Percentiles rank a stretch among this genome's conserved stretches.
phyloP scores from a whole-genome alignment of 1,284 basidiomycete genomes.

The Agroathelia rolfsii region DNA sequence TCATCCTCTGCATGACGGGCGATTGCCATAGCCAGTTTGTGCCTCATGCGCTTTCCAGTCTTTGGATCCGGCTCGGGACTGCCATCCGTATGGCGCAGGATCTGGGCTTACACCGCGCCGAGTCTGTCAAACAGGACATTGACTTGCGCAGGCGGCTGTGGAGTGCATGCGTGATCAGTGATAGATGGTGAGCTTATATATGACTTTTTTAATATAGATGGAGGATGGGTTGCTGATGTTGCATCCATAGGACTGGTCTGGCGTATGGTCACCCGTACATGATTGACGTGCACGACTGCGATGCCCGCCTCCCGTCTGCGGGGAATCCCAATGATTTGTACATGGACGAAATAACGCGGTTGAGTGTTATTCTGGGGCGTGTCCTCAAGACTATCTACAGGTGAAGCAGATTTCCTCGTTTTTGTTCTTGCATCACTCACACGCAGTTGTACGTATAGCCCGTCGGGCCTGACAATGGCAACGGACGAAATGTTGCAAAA shows the following conservation, averaged over 20 bases:
- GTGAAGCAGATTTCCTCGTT: conserved; percentile 25
- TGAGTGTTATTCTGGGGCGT: conserved; percentile 80
- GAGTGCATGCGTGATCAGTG: conserved; percentile 85
- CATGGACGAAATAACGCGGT: conserved; percentile 78
- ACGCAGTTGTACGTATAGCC: conserved; percentile 34
- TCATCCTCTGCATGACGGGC: conserved; percentile 75
- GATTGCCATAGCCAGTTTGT: conserved; percentile 76
- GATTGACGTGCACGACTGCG: conserved; percentile 91
- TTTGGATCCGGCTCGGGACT: conserved; percentile 68
- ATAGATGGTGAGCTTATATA: conserved; percentile 62
- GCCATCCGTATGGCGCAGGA: conserved; percentile 93
- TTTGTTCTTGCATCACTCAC: conserved; percentile 7
- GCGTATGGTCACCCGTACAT: conserved; percentile 82
- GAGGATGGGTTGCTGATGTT: conserved; percentile 9
- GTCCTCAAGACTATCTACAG: conserved; percentile 88
- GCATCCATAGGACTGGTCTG: conserved; percentile 50
- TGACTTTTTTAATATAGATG: conserved; percentile 4
- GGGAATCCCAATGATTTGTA: conserved; percentile 65
- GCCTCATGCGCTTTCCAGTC: conserved; percentile 62
- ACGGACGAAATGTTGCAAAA: conserved; percentile 68
- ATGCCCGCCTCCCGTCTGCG: conserved; percentile 77
- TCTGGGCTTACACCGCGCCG: conserved; percentile 82
- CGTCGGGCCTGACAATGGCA: conserved; percentile 74
- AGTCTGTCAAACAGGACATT: conserved; percentile 68
- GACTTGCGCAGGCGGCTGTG: conserved; percentile 81